Conservation (phyloP, 306 rosid genomes). For the Vigna reflexopilosa region DNA sequence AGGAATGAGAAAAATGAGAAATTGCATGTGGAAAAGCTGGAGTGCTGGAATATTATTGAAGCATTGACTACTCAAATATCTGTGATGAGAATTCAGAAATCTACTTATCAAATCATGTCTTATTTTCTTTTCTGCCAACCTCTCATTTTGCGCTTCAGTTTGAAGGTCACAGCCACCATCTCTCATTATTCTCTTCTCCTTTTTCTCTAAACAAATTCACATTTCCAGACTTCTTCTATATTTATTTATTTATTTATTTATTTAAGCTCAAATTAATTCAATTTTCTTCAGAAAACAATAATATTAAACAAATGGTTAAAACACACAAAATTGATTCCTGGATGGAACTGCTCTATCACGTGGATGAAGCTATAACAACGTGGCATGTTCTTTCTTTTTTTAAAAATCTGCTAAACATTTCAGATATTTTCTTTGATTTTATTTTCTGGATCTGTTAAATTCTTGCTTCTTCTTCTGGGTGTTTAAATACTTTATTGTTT, state of each 20-base stretch:
- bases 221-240: too few relatives aligned
- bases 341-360: slow-evolving; percentile 7
- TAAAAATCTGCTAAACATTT: too few relatives aligned
- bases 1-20: background rate
- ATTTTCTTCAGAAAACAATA: background rate
- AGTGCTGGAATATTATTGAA: slow-evolving; percentile 20
- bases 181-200: too few relatives aligned
- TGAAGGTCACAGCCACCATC: too few relatives aligned
- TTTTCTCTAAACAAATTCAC: too few relatives aligned
- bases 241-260: background rate
- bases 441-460: too few relatives aligned
- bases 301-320: too few relatives aligned
- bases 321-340: background rate
- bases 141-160: background rate
- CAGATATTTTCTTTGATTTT: too few relatives aligned
- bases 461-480: too few relatives aligned
- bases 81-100: background rate
- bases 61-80: slow-evolving; percentile 31
- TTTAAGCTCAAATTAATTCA: slow-evolving; percentile 16
- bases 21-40: slow-evolving; percentile 1
- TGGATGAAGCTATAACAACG: too few relatives aligned
- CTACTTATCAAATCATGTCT: slow-evolving; percentile 27
- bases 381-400: too few relatives aligned
- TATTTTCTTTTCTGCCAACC: slow-evolving; percentile 14
- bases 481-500: too few relatives aligned